A percentile compares a stretch with the other conserved stretches of the same genome.
phyloP scores from a whole-genome alignment of 345 rosid genomes.

The Dimocarpus longan region DNA sequence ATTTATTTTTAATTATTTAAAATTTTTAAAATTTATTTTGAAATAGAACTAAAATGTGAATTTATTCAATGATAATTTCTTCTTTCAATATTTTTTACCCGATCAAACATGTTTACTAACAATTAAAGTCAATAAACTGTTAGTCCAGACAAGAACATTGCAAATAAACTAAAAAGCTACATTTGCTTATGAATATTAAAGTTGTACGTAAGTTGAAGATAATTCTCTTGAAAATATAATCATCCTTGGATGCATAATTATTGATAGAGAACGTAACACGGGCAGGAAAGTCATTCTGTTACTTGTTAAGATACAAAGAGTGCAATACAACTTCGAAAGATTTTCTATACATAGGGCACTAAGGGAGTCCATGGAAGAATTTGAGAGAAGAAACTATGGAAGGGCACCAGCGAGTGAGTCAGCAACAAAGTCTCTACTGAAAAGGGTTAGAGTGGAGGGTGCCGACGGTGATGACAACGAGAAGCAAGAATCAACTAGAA shows the following conservation, averaged over 20 bases:
- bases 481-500: neutral
- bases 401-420: neutral
- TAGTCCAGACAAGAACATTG: too few species aligned
- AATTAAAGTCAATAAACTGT: too few species aligned
- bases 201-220: too few species aligned
- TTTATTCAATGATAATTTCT: too few species aligned
- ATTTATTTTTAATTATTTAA: too few species aligned
- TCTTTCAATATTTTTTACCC: too few species aligned
- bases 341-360: neutral
- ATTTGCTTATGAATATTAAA: too few species aligned
- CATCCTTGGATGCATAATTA: neutral
- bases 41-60: too few species aligned
- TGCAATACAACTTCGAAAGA: neutral
- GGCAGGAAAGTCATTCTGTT: neutral
- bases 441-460: neutral
- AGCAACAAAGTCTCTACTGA: neutral
- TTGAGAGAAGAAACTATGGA: neutral
- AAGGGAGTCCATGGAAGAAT: slow-evolving; percentile 3
- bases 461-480: neutral
- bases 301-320: neutral
- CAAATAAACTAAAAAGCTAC: too few species aligned
- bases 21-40: too few species aligned
- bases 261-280: neutral
- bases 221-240: neutral
- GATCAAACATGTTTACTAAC: too few species aligned